Evolutionary conservation across 2,329 filamentous ascomycete genomes (phyloP).

Genomic region (Fusarium vanettenii): DNA sequence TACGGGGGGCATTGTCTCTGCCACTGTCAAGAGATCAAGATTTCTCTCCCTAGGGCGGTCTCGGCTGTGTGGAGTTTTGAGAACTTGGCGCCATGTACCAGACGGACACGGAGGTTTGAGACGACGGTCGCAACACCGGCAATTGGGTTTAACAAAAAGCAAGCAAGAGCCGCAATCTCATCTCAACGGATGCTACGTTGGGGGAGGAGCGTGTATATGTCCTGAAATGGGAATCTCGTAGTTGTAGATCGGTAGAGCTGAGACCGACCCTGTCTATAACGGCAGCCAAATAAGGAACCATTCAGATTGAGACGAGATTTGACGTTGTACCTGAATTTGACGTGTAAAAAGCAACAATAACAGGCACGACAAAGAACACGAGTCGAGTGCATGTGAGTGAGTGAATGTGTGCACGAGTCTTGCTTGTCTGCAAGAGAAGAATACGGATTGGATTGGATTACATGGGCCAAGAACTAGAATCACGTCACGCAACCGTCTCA

Average conservation of each 20-base stretch:
- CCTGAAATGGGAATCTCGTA: background rate
- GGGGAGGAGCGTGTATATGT: background rate
- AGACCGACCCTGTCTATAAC: constrained; percentile 2
- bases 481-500: background rate
- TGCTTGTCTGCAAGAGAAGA: background rate
- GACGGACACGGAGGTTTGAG: background rate
- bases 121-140: background rate
- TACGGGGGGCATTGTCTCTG: background rate
- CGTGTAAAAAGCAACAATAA: background rate
- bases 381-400: background rate
- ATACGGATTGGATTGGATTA: constrained; percentile 17
- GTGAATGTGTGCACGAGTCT: background rate
- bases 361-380: background rate
- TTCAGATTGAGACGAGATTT: background rate
- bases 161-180: constrained; percentile 14
- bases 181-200: background rate
- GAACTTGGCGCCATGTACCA: background rate
- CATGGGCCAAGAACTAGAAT: constrained; percentile 25
- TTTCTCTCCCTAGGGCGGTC: background rate
- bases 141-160: constrained; percentile 1
- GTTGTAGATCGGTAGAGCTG: background rate
- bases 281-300: background rate
- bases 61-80: background rate
- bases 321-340: background rate
- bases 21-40: background rate